Percentiles rank a stretch among this genome's conserved stretches.
Evolutionary conservation across 305 asterid species (phyloP).

Genomic region (Fraxinus sp.): DNA sequence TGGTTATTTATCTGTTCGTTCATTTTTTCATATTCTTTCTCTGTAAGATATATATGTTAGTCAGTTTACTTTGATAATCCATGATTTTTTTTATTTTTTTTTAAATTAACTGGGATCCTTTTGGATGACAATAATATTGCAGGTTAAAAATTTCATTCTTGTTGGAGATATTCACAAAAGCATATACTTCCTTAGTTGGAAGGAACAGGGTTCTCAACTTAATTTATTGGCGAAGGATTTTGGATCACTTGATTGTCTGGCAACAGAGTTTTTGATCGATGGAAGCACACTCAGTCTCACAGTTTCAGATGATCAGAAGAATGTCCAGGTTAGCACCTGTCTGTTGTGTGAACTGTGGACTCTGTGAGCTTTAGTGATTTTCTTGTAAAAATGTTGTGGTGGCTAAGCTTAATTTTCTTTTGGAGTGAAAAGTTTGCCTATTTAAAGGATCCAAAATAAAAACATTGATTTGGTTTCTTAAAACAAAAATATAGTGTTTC

Average conservation of each 20-base stretch:
- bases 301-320: slow-evolving; percentile 96
- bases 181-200: slow-evolving; percentile 96
- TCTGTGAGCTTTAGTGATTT: slow-evolving; percentile 3
- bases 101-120: slow-evolving; percentile 4
- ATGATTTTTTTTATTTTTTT: neutral
- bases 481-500: neutral
- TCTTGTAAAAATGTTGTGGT: slow-evolving; percentile 6
- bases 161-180: slow-evolving; percentile 96
- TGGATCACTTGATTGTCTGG: slow-evolving; percentile 92
- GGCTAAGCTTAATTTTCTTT: slow-evolving; percentile 3
- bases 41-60: neutral
- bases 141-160: slow-evolving; percentile 95
- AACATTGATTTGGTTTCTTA: neutral
- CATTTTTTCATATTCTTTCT: neutral
- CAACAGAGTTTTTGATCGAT: slow-evolving; percentile 92
- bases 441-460: neutral
- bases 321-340: slow-evolving; percentile 71
- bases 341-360: neutral
- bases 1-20: slow-evolving; percentile 14
- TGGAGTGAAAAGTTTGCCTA: neutral
- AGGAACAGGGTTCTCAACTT: slow-evolving; percentile 93
- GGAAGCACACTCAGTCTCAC: slow-evolving; percentile 94
- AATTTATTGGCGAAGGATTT: slow-evolving; percentile 89
- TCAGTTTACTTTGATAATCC: neutral
- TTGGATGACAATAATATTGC: slow-evolving; percentile 29